Evolutionary conservation across 2,329 filamentous ascomycete genomes (phyloP).

Genomic region (Monilinia polystroma): DNA sequence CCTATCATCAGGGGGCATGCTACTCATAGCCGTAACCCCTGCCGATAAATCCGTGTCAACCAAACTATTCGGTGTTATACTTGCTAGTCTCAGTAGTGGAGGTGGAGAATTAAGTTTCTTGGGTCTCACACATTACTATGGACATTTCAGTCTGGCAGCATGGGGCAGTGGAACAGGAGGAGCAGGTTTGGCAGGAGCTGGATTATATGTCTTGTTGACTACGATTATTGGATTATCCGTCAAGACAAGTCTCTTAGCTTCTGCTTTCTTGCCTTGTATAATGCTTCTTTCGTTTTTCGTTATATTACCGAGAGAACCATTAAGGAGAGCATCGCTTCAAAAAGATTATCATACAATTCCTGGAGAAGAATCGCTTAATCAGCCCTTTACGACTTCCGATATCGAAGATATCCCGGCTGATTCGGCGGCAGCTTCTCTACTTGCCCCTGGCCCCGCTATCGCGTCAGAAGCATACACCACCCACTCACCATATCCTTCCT

Average conservation of each 20-base stretch:
- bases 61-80: constrained; percentile 78
- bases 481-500: constrained; percentile 29
- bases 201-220: constrained; percentile 82
- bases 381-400: constrained; percentile 17
- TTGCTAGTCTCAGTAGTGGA: constrained; percentile 83
- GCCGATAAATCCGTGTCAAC: constrained; percentile 61
- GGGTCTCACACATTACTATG: constrained; percentile 90
- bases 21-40: constrained; percentile 80
- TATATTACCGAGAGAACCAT: constrained; percentile 67
- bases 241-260: constrained; percentile 69
- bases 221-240: constrained; percentile 76
- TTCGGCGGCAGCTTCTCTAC: constrained; percentile 50
- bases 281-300: constrained; percentile 88
- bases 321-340: constrained; percentile 49
- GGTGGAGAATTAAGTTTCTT: constrained; percentile 89
- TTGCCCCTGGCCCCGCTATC: constrained; percentile 39
- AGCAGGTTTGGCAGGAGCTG: constrained; percentile 82
- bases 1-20: constrained; percentile 81
- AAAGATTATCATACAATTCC: constrained; percentile 53
- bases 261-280: constrained; percentile 73
- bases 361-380: constrained; percentile 41
- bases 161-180: constrained; percentile 94
- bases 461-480: constrained; percentile 46
- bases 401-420: constrained; percentile 41
- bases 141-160: constrained; percentile 77